These are phyloP conservation scores for Solanum pennellii DNA, from an alignment of 257 asterid species.

Conservation along the genomic window DNA sequence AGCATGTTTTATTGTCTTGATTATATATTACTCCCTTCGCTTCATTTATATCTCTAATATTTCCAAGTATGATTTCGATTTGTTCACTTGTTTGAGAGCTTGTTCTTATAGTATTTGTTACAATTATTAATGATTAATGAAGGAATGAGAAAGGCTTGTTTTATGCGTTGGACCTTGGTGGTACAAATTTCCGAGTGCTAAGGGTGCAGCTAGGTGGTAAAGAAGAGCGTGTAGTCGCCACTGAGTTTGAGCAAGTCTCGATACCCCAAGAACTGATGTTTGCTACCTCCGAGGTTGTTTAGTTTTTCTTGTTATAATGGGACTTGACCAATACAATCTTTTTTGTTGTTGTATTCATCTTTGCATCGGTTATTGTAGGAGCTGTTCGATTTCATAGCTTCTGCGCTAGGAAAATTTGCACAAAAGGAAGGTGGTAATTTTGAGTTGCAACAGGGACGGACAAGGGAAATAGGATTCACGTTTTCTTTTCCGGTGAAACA, in stretches of 20 bases:
- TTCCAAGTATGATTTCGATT: not conserved
- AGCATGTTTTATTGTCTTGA: not conserved
- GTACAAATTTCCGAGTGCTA: conserved; percentile 72
- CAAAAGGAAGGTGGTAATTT: conserved; percentile 48
- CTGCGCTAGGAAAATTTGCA: conserved; percentile 49
- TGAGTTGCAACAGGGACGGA: conserved; percentile 27
- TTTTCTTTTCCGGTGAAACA: conserved; percentile 82
- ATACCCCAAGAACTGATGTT: conserved; percentile 57
- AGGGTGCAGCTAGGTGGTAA: conserved; percentile 78
- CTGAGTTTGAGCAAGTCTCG: conserved; percentile 60
- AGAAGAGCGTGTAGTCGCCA: conserved; percentile 45
- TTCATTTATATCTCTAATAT: not conserved
- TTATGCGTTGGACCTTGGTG: conserved; percentile 83
- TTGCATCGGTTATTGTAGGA: conserved; percentile 27
- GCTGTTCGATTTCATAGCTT: conserved; percentile 71
- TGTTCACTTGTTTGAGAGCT: not conserved
- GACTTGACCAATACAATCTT: not conserved
- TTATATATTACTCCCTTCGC: not conserved
- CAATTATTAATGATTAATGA: not conserved
- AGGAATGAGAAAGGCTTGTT: conserved; percentile 74
- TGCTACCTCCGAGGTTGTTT: conserved; percentile 51
- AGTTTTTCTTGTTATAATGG: not conserved
- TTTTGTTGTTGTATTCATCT: not conserved
- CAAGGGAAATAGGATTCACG: conserved; percentile 66
- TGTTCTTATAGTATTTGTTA: not conserved